phyloP scores from a whole-genome alignment of 2,329 filamentous ascomycete species.

The Scleromitrula shiraiana region DNA sequence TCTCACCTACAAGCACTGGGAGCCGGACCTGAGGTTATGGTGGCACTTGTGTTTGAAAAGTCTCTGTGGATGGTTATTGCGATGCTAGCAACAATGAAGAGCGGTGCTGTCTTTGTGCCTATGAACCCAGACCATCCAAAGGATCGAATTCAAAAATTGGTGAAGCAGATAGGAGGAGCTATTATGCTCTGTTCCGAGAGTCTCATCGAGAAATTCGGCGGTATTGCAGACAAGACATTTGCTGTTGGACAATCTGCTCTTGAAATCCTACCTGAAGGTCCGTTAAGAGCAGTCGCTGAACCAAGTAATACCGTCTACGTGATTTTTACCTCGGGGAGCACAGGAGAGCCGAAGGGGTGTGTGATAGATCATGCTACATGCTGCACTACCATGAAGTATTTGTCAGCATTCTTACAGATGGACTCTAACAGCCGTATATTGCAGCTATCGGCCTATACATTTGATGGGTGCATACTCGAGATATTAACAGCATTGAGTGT shows the following conservation, averaged over 20 bases:
- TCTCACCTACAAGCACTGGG: conserved; percentile 13
- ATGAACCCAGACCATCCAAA: conserved; percentile 19
- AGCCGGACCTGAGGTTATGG: conserved; percentile 12
- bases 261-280: not conserved
- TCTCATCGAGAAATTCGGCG: not conserved
- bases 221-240: not conserved
- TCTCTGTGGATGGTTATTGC: conserved; percentile 21
- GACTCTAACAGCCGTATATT: conserved; percentile 10
- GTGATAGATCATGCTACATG: conserved; percentile 14
- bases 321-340: conserved; percentile 22
- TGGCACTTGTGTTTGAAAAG: conserved; percentile 20
- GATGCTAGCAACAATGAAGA: conserved; percentile 24
- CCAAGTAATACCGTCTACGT: conserved; percentile 7
- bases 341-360: conserved; percentile 22
- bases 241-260: not conserved
- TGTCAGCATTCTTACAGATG: conserved; percentile 6
- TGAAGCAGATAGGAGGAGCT: conserved; percentile 8
- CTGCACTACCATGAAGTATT: conserved; percentile 6
- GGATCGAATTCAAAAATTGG: conserved; percentile 4
- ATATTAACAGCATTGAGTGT: conserved; percentile 15
- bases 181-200: conserved; percentile 11
- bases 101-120: conserved; percentile 25
- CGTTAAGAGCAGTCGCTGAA: not conserved
- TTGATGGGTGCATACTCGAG: conserved; percentile 17
- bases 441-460: conserved; percentile 19